These are phyloP conservation scores for Mrakiaceae sp. DNA, from an alignment of 1,284 basidiomycete genomes.

Conservation along the genomic window DNA sequence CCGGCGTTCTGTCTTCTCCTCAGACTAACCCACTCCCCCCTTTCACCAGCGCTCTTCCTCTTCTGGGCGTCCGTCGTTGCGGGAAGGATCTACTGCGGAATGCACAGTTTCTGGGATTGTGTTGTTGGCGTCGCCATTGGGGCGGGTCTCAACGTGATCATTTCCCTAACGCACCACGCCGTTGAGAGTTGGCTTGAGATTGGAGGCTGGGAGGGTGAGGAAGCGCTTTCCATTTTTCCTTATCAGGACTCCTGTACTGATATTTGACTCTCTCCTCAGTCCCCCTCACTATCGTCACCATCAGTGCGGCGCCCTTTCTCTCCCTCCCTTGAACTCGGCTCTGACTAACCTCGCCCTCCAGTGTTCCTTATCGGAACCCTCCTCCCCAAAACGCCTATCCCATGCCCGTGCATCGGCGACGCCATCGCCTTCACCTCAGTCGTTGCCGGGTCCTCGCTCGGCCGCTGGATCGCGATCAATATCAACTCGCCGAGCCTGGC, in stretches of 20 bases:
- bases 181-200: slow-evolving; percentile 39
- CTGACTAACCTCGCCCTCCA: background rate
- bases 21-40: background rate
- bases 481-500: background rate
- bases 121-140: slow-evolving; percentile 55
- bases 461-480: slow-evolving; percentile 43
- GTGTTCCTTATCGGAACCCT: background rate
- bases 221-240: background rate
- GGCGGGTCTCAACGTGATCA: slow-evolving; percentile 47
- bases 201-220: slow-evolving; percentile 43
- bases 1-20: too few species aligned
- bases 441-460: slow-evolving; percentile 61
- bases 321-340: slow-evolving; percentile 67
- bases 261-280: slow-evolving; percentile 1
- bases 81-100: slow-evolving; percentile 68
- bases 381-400: slow-evolving; percentile 21
- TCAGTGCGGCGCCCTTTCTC: slow-evolving; percentile 55
- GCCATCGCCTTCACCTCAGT: slow-evolving; percentile 86
- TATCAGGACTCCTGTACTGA: background rate
- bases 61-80: slow-evolving; percentile 24
- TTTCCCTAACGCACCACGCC: slow-evolving; percentile 21
- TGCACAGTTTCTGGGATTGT: slow-evolving; percentile 79
- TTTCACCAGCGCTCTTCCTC: background rate
- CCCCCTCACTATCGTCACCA: slow-evolving; percentile 53
- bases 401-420: slow-evolving; percentile 94